Base-by-base conservation (phyloP, 331 rosid species). In the Pyrus hybrid region DNA sequence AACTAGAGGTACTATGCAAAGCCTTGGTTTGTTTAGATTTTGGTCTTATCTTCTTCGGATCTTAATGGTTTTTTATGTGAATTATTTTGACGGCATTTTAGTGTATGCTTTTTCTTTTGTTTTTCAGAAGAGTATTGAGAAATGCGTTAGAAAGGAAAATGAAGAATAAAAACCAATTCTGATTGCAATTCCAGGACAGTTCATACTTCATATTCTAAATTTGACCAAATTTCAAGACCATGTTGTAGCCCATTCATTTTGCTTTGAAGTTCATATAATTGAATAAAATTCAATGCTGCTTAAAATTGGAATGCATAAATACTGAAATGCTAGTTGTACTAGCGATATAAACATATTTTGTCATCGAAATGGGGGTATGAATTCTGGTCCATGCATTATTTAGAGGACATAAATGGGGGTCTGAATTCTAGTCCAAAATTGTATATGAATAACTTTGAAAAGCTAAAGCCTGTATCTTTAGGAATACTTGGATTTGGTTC, bases 1-100 rank as follows among this genome's bases (percentile, higher is more conserved):
- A 82, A 69, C 81, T 86, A 80, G 88, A 93, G 98, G 98, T 93
- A 93, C 92, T 72, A 74, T 80, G 76, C 89, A 80, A 80, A 83
- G 13, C 81, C 82, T 88, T 81, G 81, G 90, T 85, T 89, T 82
- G 94, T 82, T 82, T 75, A 56, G 57, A 67, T 78, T 53, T 64
- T 51, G 41, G 35, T 62, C 32, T 61, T 14, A 62, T 72, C 26
- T 29, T 56, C 63, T 33, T 43, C 1, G 61, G 66, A 35, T 78
- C 56, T 66, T 29, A 16, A 32, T 72, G 66, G 26, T 56, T 30
- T 54, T 25, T 20, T 1, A n/a, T 66, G 35, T 30, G 35, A 72
- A 60, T 35, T 35, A 60, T 60, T 60, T 30, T 60, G 68, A 72
- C 2, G 20, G 12, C 30, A 17, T 72, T 72, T 41, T 60, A 64